Percentiles rank a stretch among this genome's conserved stretches.
phyloP scores from a whole-genome alignment of 1,284 basidiomycete genomes.

The Microbotryomycetes sp. region DNA sequence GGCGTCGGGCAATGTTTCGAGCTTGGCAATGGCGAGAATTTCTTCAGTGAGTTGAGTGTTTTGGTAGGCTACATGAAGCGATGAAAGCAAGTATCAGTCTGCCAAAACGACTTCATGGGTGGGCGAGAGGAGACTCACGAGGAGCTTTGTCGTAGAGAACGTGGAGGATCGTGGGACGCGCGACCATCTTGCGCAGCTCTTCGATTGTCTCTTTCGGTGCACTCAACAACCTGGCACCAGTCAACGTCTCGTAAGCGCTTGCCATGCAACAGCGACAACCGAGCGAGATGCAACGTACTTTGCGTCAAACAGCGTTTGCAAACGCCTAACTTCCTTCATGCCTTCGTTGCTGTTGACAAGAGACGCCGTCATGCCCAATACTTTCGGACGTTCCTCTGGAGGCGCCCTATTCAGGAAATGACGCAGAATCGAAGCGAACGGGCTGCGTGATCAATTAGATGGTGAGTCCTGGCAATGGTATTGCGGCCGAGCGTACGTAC shows the following conservation, averaged over 20 bases:
- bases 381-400: constrained; percentile 6
- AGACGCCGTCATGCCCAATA: constrained; percentile 27
- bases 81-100: too few species aligned
- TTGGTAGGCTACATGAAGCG: background rate
- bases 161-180: background rate
- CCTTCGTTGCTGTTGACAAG: constrained; percentile 17
- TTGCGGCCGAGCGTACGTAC: constrained; percentile 6
- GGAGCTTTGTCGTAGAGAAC: background rate
- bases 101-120: too few species aligned
- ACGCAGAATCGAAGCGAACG: constrained; percentile 12
- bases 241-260: too few species aligned
- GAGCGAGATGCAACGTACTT: constrained; percentile 2
- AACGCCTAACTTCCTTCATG: background rate
- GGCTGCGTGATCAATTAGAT: background rate
- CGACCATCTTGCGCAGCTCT: constrained; percentile 6
- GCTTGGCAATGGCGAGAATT: background rate
- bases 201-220: constrained; percentile 5
- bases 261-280: background rate
- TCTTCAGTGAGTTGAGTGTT: background rate
- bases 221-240: background rate
- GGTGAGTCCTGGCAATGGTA: too few species aligned
- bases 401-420: constrained; percentile 10
- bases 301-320: constrained; percentile 8
- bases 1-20: background rate
- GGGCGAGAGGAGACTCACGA: background rate